Percentiles rank a stretch among this genome's conserved stretches.
phyloP scores from a whole-genome alignment of 345 rosid genomes.

The Populus tremula region DNA sequence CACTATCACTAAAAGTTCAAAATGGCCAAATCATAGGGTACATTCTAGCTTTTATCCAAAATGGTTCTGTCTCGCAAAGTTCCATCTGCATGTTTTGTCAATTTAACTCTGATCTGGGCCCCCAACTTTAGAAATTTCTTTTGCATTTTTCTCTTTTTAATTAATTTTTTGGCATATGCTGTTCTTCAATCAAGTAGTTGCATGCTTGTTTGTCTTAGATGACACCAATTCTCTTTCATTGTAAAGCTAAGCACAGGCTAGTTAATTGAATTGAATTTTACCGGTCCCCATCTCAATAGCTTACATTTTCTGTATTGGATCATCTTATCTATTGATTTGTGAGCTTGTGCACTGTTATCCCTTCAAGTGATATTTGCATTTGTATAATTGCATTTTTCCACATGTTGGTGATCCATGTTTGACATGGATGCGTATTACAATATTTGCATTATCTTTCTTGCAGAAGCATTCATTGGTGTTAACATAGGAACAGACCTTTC shows the following conservation, averaged over 20 bases:
- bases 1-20: neutral
- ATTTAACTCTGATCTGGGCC: neutral
- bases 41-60: neutral
- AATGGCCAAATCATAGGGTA: neutral
- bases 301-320: neutral
- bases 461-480: slow-evolving; percentile 66
- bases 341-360: neutral
- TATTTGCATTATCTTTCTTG: neutral
- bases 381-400: neutral
- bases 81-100: neutral
- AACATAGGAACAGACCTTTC: slow-evolving; percentile 89
- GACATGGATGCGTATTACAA: neutral
- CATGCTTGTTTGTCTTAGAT: neutral
- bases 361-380: neutral
- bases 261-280: neutral
- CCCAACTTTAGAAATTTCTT: neutral
- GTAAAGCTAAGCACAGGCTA: neutral
- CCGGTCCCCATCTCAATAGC: neutral
- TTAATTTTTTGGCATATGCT: neutral
- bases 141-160: neutral
- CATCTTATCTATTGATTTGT: neutral
- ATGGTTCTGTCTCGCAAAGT: no score
- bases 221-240: neutral
- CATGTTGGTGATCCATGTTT: neutral
- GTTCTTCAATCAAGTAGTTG: neutral